phyloP scores from a whole-genome alignment of 306 rosid species.

The Trifolium dubium region DNA sequence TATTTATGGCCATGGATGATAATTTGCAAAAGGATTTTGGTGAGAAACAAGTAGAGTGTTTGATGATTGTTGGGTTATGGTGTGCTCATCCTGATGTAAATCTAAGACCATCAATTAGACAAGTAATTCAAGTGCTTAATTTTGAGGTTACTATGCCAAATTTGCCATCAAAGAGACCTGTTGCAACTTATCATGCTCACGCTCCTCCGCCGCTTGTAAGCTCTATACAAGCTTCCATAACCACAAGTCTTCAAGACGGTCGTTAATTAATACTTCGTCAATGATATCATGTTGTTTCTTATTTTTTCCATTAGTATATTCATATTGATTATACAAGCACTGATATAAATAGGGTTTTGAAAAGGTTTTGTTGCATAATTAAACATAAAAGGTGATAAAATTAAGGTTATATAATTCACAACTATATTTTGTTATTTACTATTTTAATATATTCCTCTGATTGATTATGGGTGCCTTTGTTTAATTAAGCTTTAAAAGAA shows the following conservation, averaged over 20 bases:
- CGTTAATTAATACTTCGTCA: conserved; percentile 7
- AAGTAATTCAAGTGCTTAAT: conserved; percentile 43
- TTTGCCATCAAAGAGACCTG: too few species aligned
- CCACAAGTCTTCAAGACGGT: conserved; percentile 33
- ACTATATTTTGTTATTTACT: too few species aligned
- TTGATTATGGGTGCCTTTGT: too few species aligned
- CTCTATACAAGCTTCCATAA: conserved; percentile 13
- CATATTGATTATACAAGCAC: too few species aligned
- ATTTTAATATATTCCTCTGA: too few species aligned
- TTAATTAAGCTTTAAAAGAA: too few species aligned
- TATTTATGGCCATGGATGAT: background rate
- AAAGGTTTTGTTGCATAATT: too few species aligned
- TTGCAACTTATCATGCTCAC: too few species aligned
- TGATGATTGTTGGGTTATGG: background rate
- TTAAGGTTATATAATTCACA: too few species aligned
- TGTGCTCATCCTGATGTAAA: background rate
- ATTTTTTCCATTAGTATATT: too few species aligned
- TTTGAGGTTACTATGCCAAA: conserved; percentile 24
- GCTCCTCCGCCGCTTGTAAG: background rate
- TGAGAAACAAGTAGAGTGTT: background rate
- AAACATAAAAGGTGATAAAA: too few species aligned
- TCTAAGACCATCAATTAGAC: conserved; percentile 41
- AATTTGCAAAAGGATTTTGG: background rate
- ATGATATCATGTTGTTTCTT: background rate
- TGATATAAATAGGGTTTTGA: too few species aligned